These are phyloP conservation scores for Francoa sonchifolia DNA, from an alignment of 441 rosid genomes.

Conservation along the genomic window DNA sequence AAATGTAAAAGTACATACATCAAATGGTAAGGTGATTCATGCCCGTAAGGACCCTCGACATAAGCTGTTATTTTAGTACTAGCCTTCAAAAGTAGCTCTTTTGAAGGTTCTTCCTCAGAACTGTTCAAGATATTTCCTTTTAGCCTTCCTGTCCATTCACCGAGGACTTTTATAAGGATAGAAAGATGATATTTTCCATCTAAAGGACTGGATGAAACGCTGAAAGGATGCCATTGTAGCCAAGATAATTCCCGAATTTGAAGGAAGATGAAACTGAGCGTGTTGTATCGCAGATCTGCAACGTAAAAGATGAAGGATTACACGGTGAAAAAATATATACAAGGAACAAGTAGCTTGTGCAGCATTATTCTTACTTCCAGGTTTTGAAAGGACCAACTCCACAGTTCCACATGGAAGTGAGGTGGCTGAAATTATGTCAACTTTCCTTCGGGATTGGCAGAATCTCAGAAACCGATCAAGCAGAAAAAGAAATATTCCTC, in stretches of 20 bases:
- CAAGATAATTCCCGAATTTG: slow-evolving; percentile 64
- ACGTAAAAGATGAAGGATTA: slow-evolving; percentile 1
- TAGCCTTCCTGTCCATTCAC: slow-evolving; percentile 49
- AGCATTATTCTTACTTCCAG: slow-evolving; percentile 28
- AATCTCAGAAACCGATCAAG: slow-evolving; percentile 56
- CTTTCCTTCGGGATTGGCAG: slow-evolving; percentile 45
- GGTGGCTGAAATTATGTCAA: slow-evolving; percentile 41
- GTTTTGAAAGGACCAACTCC: slow-evolving; percentile 44
- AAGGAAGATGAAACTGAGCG: slow-evolving; percentile 73
- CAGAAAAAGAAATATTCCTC: slow-evolving; percentile 49
- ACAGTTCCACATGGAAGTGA: slow-evolving; percentile 52
- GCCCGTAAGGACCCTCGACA: slow-evolving; percentile 65
- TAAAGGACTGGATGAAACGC: slow-evolving; percentile 58
- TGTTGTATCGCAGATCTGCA: slow-evolving; percentile 60
- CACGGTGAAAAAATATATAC: not conserved
- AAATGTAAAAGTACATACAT: slow-evolving; percentile 24
- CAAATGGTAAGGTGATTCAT: slow-evolving; percentile 69
- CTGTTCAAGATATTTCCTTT: slow-evolving; percentile 26
- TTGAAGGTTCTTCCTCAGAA: slow-evolving; percentile 18
- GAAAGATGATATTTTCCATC: slow-evolving; percentile 44
- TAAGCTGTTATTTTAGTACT: slow-evolving; percentile 40
- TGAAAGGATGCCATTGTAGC: slow-evolving; percentile 71
- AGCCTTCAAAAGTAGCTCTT: slow-evolving; percentile 8
- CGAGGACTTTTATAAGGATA: slow-evolving; percentile 52
- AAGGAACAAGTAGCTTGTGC: not conserved